Evolutionary conservation across 2,329 filamentous ascomycete species (phyloP), one percentile per base, ranked within the genome.

Genomic region (Graphium sp.): DNA sequence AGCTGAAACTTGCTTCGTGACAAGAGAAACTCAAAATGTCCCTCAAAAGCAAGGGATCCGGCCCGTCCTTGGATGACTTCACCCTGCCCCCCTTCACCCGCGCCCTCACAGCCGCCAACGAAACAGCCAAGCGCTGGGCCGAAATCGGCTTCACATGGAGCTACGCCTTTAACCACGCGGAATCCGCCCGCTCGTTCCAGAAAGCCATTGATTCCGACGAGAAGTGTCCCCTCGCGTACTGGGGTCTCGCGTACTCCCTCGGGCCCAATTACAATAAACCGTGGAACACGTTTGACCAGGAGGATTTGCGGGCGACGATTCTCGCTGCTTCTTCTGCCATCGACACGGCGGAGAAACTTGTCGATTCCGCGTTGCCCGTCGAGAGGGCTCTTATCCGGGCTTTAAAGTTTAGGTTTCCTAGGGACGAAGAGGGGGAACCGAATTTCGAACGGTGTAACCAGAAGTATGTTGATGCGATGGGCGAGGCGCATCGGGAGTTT

Each of bases 221-320:
- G 0, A 36, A 45, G 3, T 77, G 67, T 32, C 60, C 63, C 18
- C 69, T 80, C 56, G 73, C 69, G 4, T 64, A 75, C 40, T 81
- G 75, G 74, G 75, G 75, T 0, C 49, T 78, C 5, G 72, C 79
- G 0, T 84, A 78, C 43, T 58, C 73, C 2, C 51, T 79, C 0
- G 80, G 79, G 0, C 79, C 80, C 4, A 84, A 87, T 42, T 74
- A 73, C 47, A 68, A 85, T 52, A 82, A 84, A 41, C 72, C 78
- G 0, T 84, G 80, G 80, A 63, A 69, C 17, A 59, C 69, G 15
- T 82, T 84, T 37, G 74, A 77, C 30, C 49, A 59, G 1, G 48
- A 56, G 0, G 78, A 84, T 37, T 52, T 75, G 5, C 47, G 55
- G 8, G 46, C 41, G 0, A 64, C 59, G 1, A 52, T 76, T 6